Percentiles rank a stretch among this genome's conserved stretches.
These are phyloP conservation scores for Hemisphaericaspora xylofermentans DNA, from an alignment of 1,139 yeast species.

Conservation along the genomic window DNA sequence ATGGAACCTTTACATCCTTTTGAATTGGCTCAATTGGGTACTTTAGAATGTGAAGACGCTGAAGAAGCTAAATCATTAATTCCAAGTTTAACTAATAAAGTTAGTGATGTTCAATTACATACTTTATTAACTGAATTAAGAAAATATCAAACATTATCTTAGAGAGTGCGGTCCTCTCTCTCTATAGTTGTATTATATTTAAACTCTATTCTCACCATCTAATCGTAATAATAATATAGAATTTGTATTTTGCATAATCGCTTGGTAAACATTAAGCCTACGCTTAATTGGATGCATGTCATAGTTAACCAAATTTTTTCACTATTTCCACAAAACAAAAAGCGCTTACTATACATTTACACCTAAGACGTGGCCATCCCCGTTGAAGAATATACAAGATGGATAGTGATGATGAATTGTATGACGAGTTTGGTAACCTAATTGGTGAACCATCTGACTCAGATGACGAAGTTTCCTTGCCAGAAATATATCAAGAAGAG, in stretches of 20 bases:
- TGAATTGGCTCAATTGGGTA: slow-evolving; percentile 92
- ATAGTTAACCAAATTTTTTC: too few species aligned
- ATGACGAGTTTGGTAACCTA: slow-evolving; percentile 83
- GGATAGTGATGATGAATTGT: slow-evolving; percentile 40
- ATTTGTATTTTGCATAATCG: neutral
- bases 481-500: slow-evolving; percentile 12
- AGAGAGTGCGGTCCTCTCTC: slow-evolving; percentile 5
- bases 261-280: too few species aligned
- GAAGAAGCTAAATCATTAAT: slow-evolving; percentile 95
- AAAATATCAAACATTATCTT: slow-evolving; percentile 52
- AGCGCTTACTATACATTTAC: too few species aligned
- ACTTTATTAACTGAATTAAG: slow-evolving; percentile 83
- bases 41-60: slow-evolving; percentile 92
- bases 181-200: slow-evolving; percentile 2
- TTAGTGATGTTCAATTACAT: slow-evolving; percentile 84
- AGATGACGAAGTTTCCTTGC: slow-evolving; percentile 22
- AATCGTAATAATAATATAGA: neutral
- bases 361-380: too few species aligned
- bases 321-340: neutral
- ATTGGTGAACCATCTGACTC: slow-evolving; percentile 58
- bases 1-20: slow-evolving; percentile 80
- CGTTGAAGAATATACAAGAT: slow-evolving; percentile 2
- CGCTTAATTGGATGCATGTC: too few species aligned
- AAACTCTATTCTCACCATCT: neutral
- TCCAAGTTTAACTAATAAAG: slow-evolving; percentile 80